Percentiles rank a stretch among this genome's conserved stretches.
phyloP scores from a whole-genome alignment of 306 rosid genomes.

The Luffa acutangula region DNA sequence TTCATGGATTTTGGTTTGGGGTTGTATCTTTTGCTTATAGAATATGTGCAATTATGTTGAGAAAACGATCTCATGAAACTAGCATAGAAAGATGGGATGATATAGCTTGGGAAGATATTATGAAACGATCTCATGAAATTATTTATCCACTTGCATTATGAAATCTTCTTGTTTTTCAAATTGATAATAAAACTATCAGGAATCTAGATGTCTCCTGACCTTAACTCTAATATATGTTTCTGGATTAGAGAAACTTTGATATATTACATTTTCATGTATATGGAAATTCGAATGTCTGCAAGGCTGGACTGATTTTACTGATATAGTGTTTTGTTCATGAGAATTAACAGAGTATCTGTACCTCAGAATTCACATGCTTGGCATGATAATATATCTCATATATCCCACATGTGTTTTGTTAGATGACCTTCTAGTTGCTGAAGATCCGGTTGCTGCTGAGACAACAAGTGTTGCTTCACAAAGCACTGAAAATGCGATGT shows the following conservation, averaged over 20 bases:
- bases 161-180: neutral
- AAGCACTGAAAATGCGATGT: slow-evolving; percentile 95
- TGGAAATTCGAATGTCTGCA: neutral
- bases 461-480: slow-evolving; percentile 96
- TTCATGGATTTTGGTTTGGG: no score
- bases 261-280: neutral
- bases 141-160: neutral
- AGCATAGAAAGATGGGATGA: no score
- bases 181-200: neutral
- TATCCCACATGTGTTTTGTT: slow-evolving; percentile 63
- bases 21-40: no score
- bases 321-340: neutral
- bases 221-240: neutral
- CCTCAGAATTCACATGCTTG: neutral
- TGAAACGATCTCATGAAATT: no score
- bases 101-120: no score
- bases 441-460: slow-evolving; percentile 99
- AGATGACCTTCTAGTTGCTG: slow-evolving; percentile 96
- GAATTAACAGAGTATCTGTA: neutral
- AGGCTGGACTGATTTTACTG: neutral
- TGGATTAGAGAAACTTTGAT: neutral
- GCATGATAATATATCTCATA: neutral
- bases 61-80: no score
- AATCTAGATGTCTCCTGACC: neutral
- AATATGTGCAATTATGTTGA: no score